These are phyloP conservation scores for Microascus cirrosus DNA, from an alignment of 2,329 filamentous ascomycete genomes.

Conservation along the genomic window DNA sequence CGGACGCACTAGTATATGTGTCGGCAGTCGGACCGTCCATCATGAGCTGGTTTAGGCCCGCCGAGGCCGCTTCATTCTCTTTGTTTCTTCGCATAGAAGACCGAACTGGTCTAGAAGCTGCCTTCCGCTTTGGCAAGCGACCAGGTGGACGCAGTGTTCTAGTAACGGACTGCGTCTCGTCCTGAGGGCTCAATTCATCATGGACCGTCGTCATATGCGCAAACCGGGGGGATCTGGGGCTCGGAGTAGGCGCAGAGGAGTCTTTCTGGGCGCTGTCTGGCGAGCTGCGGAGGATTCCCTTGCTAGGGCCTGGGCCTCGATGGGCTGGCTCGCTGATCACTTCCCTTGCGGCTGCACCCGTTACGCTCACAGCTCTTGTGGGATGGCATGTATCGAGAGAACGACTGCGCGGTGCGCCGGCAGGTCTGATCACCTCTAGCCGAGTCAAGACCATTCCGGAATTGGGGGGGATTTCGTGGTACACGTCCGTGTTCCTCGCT, in stretches of 20 bases:
- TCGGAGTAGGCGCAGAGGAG: neutral
- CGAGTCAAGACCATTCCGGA: neutral
- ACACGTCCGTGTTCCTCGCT: neutral
- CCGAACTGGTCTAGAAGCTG: neutral
- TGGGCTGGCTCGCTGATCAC: neutral
- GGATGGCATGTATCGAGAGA: neutral
- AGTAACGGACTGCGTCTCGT: neutral
- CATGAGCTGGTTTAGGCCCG: neutral
- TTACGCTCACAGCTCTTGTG: neutral
- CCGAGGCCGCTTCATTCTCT: neutral
- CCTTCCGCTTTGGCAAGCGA: neutral
- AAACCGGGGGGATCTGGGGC: neutral
- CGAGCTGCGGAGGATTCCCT: neutral
- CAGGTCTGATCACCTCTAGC: neutral
- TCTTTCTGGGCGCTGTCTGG: neutral
- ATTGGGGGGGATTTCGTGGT: neutral
- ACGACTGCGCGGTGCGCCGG: neutral
- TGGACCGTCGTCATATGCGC: neutral
- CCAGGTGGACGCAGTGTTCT: neutral
- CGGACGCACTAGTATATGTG: neutral
- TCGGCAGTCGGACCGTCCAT: neutral
- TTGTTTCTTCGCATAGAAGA: neutral
- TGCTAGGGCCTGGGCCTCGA: neutral
- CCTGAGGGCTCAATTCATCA: neutral
- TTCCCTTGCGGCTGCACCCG: neutral